phyloP scores from a whole-genome alignment of 495 filamentous ascomycete species.

The Paragyromitra xinjiangensis region DNA sequence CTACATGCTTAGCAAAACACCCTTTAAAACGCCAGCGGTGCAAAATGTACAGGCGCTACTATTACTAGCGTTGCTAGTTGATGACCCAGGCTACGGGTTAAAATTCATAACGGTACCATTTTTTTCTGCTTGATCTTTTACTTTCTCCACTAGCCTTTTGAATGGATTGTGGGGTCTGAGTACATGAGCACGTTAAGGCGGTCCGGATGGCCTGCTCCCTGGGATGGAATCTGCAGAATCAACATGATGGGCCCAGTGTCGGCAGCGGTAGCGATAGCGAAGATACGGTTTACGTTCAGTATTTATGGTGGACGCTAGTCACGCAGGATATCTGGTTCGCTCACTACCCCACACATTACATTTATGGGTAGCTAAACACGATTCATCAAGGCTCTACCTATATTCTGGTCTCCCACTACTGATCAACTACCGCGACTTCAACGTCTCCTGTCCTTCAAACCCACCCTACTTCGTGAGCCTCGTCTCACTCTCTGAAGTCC shows the following conservation, averaged over 20 bases:
- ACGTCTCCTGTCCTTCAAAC: slow-evolving; percentile 12
- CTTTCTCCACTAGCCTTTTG: background rate
- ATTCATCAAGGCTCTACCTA: slow-evolving; percentile 35
- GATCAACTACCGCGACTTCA: slow-evolving; percentile 51
- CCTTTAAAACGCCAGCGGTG: slow-evolving; percentile 43
- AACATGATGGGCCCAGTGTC: slow-evolving; percentile 10
- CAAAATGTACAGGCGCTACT: slow-evolving; percentile 50
- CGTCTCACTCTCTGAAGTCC: slow-evolving; percentile 41
- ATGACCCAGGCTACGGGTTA: slow-evolving; percentile 38
- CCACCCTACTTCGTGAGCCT: slow-evolving; percentile 31
- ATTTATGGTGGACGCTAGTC: slow-evolving; percentile 48
- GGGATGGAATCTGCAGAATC: slow-evolving; percentile 47
- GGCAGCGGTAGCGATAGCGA: slow-evolving; percentile 23
- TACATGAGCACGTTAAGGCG: slow-evolving; percentile 34
- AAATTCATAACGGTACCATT: slow-evolving; percentile 48
- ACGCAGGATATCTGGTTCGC: slow-evolving; percentile 45
- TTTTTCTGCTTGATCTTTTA: slow-evolving; percentile 15
- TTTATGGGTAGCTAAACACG: background rate
- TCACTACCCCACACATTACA: background rate
- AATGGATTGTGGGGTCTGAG: slow-evolving; percentile 30
- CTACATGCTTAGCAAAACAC: slow-evolving; percentile 48
- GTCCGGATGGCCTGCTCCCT: slow-evolving; percentile 52
- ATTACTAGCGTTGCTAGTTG: slow-evolving; percentile 36
- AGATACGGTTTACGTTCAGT: slow-evolving; percentile 36
- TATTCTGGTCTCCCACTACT: slow-evolving; percentile 46